A percentile compares a stretch with the other conserved stretches of the same genome.
These are phyloP conservation scores for Ustilago nuda DNA, from an alignment of 1,284 basidiomycete genomes.

Conservation along the genomic window DNA sequence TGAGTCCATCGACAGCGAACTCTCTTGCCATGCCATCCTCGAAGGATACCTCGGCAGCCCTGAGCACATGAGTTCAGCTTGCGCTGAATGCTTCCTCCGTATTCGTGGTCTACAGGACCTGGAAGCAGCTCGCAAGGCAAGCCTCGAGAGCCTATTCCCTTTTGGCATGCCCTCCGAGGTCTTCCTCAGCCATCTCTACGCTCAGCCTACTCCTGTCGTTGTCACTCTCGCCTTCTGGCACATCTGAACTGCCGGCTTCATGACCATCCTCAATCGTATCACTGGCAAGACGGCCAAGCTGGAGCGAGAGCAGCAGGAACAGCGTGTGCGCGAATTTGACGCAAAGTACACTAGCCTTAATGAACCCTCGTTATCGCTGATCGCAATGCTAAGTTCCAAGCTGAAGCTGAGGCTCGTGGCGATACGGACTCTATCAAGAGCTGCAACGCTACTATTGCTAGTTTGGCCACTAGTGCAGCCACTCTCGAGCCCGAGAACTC, in stretches of 20 bases:
- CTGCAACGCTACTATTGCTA: background rate
- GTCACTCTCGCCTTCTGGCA: background rate
- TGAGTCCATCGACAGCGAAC: background rate
- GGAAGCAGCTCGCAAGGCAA: background rate
- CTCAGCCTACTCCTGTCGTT: background rate
- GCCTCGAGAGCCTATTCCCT: conserved; percentile 1
- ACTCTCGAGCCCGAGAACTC: background rate
- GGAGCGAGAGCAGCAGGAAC: background rate
- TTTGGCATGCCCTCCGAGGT: background rate
- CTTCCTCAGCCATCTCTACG: background rate
- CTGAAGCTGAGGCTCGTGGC: background rate
- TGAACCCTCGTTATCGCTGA: background rate
- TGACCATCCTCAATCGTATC: background rate
- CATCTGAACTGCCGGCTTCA: background rate
- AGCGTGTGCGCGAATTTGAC: background rate
- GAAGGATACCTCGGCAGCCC: background rate
- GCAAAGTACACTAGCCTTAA: background rate
- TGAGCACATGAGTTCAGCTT: background rate
- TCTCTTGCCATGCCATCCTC: background rate
- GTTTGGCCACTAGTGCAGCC: background rate
- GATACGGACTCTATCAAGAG: background rate
- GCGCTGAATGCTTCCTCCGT: background rate
- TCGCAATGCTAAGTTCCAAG: background rate
- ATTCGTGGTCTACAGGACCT: background rate
- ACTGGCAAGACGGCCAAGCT: background rate